Evolutionary conservation across 306 rosid species (phyloP).

Genomic region (Cicer yamashitae): DNA sequence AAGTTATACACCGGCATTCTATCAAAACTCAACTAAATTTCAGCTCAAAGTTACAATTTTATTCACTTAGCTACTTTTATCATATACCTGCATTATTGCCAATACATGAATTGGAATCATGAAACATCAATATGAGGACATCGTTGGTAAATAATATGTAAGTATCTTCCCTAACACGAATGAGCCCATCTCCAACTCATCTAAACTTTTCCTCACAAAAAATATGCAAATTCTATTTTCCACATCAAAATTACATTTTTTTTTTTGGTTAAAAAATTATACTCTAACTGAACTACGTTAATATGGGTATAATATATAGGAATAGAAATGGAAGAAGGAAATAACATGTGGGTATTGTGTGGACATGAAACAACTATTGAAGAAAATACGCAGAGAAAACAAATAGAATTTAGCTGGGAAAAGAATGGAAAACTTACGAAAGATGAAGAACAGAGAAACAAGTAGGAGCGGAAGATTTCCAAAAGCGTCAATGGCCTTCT

Average conservation of each 20-base stretch:
- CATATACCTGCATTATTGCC: too few species aligned
- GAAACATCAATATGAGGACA: too few species aligned
- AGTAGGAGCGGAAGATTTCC: constrained; percentile 1
- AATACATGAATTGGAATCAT: too few species aligned
- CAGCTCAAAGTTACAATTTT: too few species aligned
- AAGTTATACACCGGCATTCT: too few species aligned
- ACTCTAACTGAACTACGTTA: constrained; percentile 18
- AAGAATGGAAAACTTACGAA: constrained; percentile 38
- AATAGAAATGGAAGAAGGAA: constrained; percentile 29
- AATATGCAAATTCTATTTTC: neutral
- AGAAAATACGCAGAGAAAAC: neutral
- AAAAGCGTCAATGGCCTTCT: neutral
- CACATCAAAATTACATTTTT: neutral
- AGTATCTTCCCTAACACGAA: too few species aligned
- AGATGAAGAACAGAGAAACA: neutral
- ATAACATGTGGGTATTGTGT: constrained; percentile 14
- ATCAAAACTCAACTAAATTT: too few species aligned
- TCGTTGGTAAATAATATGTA: too few species aligned
- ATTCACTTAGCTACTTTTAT: too few species aligned
- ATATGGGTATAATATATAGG: constrained; percentile 15
- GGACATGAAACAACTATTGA: neutral
- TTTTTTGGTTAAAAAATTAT: constrained; percentile 9
- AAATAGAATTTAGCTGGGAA: constrained; percentile 7
- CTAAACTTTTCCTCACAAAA: neutral
- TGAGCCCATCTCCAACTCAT: neutral